Percentiles rank a stretch among this genome's conserved stretches.
Conservation (phyloP, 306 rosid species). For the Dalbergia cultrata region DNA sequence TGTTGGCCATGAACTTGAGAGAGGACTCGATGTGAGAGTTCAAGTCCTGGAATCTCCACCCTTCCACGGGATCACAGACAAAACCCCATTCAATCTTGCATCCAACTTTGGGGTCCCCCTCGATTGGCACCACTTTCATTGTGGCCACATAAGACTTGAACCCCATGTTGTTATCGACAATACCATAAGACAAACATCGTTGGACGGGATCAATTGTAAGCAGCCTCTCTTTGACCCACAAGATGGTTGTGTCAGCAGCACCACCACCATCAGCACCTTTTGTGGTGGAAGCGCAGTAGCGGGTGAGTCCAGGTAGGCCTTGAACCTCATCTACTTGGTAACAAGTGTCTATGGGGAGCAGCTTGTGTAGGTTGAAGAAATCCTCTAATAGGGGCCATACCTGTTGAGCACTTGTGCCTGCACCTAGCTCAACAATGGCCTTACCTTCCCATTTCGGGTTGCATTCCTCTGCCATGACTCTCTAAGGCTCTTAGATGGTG, state of each 20-base stretch:
- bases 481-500: background rate
- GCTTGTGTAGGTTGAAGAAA: conserved; percentile 64
- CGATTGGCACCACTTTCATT: conserved; percentile 35
- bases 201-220: conserved; percentile 54
- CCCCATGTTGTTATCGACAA: conserved; percentile 60
- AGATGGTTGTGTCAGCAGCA: background rate
- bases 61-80: conserved; percentile 62
- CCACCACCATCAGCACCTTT: background rate
- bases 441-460: conserved; percentile 57
- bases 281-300: conserved; percentile 54
- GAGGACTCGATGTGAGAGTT: conserved; percentile 34
- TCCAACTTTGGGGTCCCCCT: conserved; percentile 16
- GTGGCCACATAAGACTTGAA: conserved; percentile 58
- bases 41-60: conserved; percentile 51
- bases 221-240: conserved; percentile 70
- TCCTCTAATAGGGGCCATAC: conserved; percentile 61
- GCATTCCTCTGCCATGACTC: conserved; percentile 42
- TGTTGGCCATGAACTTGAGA: conserved; percentile 53
- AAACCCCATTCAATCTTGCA: conserved; percentile 71
- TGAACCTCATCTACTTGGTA: conserved; percentile 52
- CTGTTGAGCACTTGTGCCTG: background rate
- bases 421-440: conserved; percentile 35
- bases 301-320: conserved; percentile 60
- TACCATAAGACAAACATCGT: conserved; percentile 58
- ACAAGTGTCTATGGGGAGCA: conserved; percentile 57